Conservation (phyloP, 371 early-diverging fungal genomes). For the Hamiltosporidium tvaerminnensis region DNA sequence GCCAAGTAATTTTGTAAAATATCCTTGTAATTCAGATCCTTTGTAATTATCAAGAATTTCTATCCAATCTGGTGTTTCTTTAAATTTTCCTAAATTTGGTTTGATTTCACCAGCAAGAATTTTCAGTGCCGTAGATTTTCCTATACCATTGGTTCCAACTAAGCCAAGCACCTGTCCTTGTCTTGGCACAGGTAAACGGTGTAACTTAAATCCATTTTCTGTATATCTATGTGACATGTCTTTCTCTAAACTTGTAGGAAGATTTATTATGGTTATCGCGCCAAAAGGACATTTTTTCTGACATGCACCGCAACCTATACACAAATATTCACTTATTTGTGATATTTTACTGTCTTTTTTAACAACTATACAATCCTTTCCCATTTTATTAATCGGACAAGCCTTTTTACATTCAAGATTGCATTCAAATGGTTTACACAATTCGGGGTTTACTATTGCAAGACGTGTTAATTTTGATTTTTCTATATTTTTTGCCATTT, state of each 20-base stretch:
- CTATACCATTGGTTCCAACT: conserved; percentile 97
- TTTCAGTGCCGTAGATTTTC: conserved; percentile 83
- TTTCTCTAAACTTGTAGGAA: conserved; percentile 84
- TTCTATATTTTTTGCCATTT: neutral
- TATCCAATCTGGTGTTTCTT: conserved; percentile 78
- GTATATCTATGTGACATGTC: conserved; percentile 91
- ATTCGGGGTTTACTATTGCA: conserved; percentile 85
- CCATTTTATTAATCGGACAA: conserved; percentile 68
- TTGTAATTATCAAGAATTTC: conserved; percentile 85
- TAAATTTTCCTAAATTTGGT: conserved; percentile 77
- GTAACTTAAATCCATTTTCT: conserved; percentile 94
- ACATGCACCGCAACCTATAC: conserved; percentile 98
- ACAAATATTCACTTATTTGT: conserved; percentile 80
- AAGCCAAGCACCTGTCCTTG: conserved; percentile 91
- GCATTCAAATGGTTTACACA: conserved; percentile 97
- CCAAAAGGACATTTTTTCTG: conserved; percentile 95
- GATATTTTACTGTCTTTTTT: conserved; percentile 63
- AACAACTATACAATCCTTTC: conserved; percentile 57
- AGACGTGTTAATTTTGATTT: conserved; percentile 62
- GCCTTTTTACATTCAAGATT: conserved; percentile 81
- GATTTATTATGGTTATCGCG: conserved; percentile 89
- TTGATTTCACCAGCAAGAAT: conserved; percentile 84
- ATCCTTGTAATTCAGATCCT: conserved; percentile 93
- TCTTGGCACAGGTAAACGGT: conserved; percentile 84
- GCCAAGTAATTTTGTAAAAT: conserved; percentile 88